Evolutionary conservation across 2,329 filamentous ascomycete species (phyloP).

Genomic region (Phyllosticta citribraziliensis): DNA sequence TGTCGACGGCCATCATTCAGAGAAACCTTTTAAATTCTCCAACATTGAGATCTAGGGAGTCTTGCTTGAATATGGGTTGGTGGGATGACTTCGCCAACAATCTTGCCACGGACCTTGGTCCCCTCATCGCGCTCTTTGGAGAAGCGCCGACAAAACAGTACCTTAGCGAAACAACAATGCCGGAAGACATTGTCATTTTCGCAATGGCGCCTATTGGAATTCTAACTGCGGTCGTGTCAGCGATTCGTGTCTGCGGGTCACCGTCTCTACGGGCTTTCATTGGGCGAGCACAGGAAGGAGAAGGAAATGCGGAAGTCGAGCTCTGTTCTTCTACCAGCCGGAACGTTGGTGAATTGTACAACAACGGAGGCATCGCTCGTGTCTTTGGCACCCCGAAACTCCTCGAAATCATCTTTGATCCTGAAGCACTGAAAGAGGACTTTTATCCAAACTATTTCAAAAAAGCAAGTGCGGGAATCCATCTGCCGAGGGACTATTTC

Average conservation of each 20-base stretch:
- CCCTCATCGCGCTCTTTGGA: constrained; percentile 15
- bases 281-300: constrained; percentile 28
- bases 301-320: constrained; percentile 25
- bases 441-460: neutral
- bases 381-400: constrained; percentile 26
- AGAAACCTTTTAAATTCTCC: too few relatives aligned
- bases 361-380: constrained; percentile 23
- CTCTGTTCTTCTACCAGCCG: constrained; percentile 30
- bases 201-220: constrained; percentile 29
- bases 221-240: constrained; percentile 24
- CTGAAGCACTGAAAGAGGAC: neutral
- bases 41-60: too few relatives aligned
- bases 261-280: constrained; percentile 26
- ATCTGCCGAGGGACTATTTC: neutral
- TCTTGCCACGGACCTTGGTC: constrained; percentile 1
- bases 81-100: constrained; percentile 12
- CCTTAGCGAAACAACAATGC: constrained; percentile 15
- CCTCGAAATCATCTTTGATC: constrained; percentile 21
- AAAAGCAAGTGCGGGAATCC: neutral
- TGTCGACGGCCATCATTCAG: too few relatives aligned
- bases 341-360: constrained; percentile 33
- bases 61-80: neutral
- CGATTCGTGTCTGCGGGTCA: constrained; percentile 18
- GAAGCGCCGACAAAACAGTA: constrained; percentile 21
- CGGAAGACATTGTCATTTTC: constrained; percentile 22